phyloP scores from a whole-genome alignment of 805 yeast species.

The Starmerella stigmatis region DNA sequence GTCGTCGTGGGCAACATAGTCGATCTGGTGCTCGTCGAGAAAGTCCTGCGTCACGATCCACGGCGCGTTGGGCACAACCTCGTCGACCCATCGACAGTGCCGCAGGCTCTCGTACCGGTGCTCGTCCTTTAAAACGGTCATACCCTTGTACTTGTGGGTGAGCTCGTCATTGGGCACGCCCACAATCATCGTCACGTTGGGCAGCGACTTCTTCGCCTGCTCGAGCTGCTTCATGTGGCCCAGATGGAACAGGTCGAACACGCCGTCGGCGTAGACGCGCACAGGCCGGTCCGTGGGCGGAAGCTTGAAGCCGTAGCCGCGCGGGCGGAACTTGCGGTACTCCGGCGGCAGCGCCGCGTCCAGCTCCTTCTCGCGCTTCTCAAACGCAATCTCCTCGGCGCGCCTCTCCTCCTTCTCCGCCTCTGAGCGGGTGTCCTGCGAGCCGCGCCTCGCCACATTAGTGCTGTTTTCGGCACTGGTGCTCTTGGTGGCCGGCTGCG shows the following conservation, averaged over 20 bases:
- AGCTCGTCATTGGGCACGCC: slow-evolving; percentile 86
- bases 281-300: slow-evolving; percentile 84
- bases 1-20: slow-evolving; percentile 97
- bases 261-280: slow-evolving; percentile 96
- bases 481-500: slow-evolving; percentile 1
- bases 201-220: slow-evolving; percentile 87
- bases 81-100: slow-evolving; percentile 97
- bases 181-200: slow-evolving; percentile 73
- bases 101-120: slow-evolving; percentile 84
- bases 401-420: slow-evolving; percentile 22
- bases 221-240: slow-evolving; percentile 98
- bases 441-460: too few relatives aligned
- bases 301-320: slow-evolving; percentile 62
- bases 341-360: slow-evolving; percentile 60
- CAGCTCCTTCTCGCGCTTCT: slow-evolving; percentile 45
- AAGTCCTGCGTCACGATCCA: slow-evolving; percentile 88
- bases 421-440: too few relatives aligned
- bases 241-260: slow-evolving; percentile 87
- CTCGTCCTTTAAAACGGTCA: slow-evolving; percentile 78
- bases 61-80: slow-evolving; percentile 87
- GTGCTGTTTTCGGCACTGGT: too few relatives aligned
- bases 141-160: slow-evolving; percentile 85
- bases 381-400: slow-evolving; percentile 27
- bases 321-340: slow-evolving; percentile 66
- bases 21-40: slow-evolving; percentile 66